Conservation (phyloP, 352 stramenopile species). For the Globisporangium paroecandrum region DNA sequence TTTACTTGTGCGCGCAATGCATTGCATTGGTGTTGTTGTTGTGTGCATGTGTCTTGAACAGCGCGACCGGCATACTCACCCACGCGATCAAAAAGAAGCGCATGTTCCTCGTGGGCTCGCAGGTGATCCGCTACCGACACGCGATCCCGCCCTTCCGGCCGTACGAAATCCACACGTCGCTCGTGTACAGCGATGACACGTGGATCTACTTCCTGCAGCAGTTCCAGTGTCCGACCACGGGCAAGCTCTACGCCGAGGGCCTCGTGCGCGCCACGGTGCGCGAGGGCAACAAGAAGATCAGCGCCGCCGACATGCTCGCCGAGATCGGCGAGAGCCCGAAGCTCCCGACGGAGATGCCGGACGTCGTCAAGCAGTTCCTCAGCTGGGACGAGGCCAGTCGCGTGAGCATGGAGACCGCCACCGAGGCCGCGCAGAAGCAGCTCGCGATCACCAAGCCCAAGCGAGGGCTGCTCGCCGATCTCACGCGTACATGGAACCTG, state of each 20-base stretch:
- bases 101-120: constrained; percentile 58
- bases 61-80: constrained; percentile 47
- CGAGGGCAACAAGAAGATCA: constrained; percentile 21
- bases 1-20: background rate
- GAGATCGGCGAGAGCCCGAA: constrained; percentile 24
- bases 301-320: constrained; percentile 23
- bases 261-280: constrained; percentile 37
- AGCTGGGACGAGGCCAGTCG: constrained; percentile 30
- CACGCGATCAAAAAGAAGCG: constrained; percentile 58
- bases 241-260: constrained; percentile 53
- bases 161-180: constrained; percentile 57
- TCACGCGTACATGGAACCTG: constrained; percentile 20
- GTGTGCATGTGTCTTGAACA: constrained; percentile 12
- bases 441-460: constrained; percentile 8
- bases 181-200: constrained; percentile 52
- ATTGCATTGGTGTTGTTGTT: background rate
- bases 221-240: constrained; percentile 47
- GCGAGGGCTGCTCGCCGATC: constrained; percentile 9
- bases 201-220: constrained; percentile 67
- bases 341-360: constrained; percentile 34
- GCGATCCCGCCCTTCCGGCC: constrained; percentile 49
- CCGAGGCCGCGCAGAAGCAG: background rate
- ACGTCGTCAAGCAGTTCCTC: constrained; percentile 40
- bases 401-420: constrained; percentile 16
- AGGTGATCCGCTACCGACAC: constrained; percentile 59